Evolutionary conservation across 371 early-diverging fungal genomes (phyloP).

Genomic region (Lichtheimia hyalospora): DNA sequence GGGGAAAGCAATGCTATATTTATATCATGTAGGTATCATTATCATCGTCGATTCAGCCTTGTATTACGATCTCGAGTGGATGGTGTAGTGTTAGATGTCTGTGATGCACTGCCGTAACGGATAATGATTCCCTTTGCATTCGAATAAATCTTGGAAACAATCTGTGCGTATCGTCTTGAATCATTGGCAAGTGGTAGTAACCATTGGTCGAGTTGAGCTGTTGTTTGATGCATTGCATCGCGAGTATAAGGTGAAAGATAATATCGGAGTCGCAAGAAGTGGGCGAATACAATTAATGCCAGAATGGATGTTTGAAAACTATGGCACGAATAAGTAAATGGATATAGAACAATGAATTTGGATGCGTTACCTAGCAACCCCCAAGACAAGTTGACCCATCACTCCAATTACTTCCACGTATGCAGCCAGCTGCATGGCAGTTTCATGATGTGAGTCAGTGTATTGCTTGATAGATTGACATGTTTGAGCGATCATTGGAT

Average conservation of each 20-base stretch:
- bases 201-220: constrained; percentile 48
- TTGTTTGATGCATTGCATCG: constrained; percentile 52
- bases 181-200: constrained; percentile 50
- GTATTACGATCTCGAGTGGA: not conserved
- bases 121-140: constrained; percentile 50
- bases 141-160: constrained; percentile 48
- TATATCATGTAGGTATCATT: too few species aligned
- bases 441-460: constrained; percentile 64
- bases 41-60: too few species aligned
- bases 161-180: constrained; percentile 26
- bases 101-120: constrained; percentile 46
- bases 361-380: constrained; percentile 55
- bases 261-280: constrained; percentile 84
- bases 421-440: constrained; percentile 72
- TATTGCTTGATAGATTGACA: constrained; percentile 53
- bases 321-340: not conserved
- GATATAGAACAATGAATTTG: too few species aligned
- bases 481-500: constrained; percentile 30
- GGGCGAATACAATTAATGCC: constrained; percentile 74
- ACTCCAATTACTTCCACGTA: constrained; percentile 78
- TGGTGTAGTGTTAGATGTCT: not conserved
- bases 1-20: too few species aligned
- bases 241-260: constrained; percentile 67
- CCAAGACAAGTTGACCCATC: constrained; percentile 63
- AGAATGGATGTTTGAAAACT: constrained; percentile 73